A percentile compares a stretch with the other conserved stretches of the same genome.
These are phyloP conservation scores for Aureobasidium uvarum DNA, from an alignment of 2,329 filamentous ascomycete species.

Conservation along the genomic window DNA sequence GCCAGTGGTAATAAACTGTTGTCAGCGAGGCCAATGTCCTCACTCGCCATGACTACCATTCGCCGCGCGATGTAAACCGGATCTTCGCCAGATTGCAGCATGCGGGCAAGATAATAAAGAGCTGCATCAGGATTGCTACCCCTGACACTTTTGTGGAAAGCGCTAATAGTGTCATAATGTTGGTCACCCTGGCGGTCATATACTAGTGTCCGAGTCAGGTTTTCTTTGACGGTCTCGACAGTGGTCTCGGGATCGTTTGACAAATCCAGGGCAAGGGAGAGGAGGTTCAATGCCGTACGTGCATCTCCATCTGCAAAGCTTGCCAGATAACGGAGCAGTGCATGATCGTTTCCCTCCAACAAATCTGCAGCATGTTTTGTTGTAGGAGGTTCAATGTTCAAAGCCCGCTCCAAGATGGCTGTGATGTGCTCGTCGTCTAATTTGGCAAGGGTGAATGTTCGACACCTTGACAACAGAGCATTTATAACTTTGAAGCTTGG, in stretches of 20 bases:
- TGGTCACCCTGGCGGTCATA: conserved; percentile 95
- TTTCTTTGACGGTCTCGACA: conserved; percentile 71
- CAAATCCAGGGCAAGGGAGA: conserved; percentile 83
- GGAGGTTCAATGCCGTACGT: conserved; percentile 83
- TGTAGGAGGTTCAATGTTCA: conserved; percentile 44
- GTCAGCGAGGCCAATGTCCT: conserved; percentile 90
- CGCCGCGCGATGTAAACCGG: conserved; percentile 87
- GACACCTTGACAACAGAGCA: conserved; percentile 82
- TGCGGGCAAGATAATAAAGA: conserved; percentile 90
- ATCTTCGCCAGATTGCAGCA: conserved; percentile 94
- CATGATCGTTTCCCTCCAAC: conserved; percentile 66
- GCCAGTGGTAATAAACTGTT: conserved; percentile 79
- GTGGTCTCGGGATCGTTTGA: conserved; percentile 65
- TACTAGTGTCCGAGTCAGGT: conserved; percentile 86
- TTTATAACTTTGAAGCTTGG: conserved; percentile 90
- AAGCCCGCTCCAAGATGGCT: conserved; percentile 72
- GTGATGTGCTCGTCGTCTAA: conserved; percentile 70
- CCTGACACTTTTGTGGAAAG: conserved; percentile 93
- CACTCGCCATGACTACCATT: conserved; percentile 90
- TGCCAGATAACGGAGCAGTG: conserved; percentile 74
- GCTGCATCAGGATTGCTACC: conserved; percentile 83
- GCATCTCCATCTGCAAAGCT: conserved; percentile 90
- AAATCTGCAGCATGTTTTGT: conserved; percentile 13
- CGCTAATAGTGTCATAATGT: conserved; percentile 96
- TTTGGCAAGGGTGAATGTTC: conserved; percentile 82